Evolutionary conservation across 495 filamentous ascomycete genomes (phyloP), one percentile per base, ranked within the genome.

Genomic region (Podospora australis): DNA sequence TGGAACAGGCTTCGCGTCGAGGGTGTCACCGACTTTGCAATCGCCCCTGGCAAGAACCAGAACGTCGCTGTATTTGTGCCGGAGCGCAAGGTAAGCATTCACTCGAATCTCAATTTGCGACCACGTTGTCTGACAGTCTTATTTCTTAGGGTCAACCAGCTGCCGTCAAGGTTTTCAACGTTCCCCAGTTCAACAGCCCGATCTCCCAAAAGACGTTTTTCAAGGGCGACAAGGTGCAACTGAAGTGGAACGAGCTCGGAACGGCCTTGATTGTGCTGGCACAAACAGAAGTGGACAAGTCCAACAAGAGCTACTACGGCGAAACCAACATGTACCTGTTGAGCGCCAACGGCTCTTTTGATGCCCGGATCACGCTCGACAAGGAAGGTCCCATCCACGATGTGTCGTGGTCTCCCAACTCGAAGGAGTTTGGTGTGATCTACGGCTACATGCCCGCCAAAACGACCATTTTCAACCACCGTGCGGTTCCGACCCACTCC

Each of bases 381-480:
- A 97, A 96, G 69, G 90, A 97, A 62, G 92, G 92, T 1, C 92
- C 92, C 14, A 97, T 98, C 54, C 91, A 98, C 67, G 92, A 98
- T 60, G 92, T 98, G 30, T 78, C 85, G n/a, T 98, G 92, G 92
- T 95, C 88, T 13, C 89, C 92, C 17, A 96, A 90, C 66, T 91
- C 87, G 28, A 91, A 88, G 69, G 89, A 96, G 66, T 98, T 98
- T 59, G 92, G 88, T 54, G 92, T 98, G 17, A 80, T 95, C 17
- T 98, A 98, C 62, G 92, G 92, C 39, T 96, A 86, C 66, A 98
- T 95, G 86, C 92, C 92, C 10, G 88, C 94, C 16, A 97, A 96
- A 72, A 92, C 92, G 2, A 95, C 89, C 44, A 88, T 97, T 53
- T 98, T 96, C 78, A 95, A 96, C 65, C 74, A 80, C 50, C 82